Conservation (phyloP, 1,284 basidiomycete genomes). For the Cystobasidium sp. region DNA sequence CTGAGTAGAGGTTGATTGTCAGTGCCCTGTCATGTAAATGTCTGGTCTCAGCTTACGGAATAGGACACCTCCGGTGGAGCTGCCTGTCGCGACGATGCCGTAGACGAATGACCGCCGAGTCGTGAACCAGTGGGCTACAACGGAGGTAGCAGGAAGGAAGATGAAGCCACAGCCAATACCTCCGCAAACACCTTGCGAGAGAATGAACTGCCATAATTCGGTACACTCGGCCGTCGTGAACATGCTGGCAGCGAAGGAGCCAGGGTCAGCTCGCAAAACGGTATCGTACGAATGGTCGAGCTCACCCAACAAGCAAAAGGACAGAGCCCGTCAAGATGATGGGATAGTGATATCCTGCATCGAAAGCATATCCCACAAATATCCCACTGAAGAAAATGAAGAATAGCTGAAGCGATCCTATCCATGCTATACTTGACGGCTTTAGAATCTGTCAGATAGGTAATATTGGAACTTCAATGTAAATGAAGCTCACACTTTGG, state of each 20-base stretch:
- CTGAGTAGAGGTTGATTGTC: background rate
- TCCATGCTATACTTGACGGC: constrained; percentile 40
- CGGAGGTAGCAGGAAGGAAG: constrained; percentile 24
- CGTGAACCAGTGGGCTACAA: constrained; percentile 24
- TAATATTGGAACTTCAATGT: too few species aligned
- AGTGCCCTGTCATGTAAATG: background rate
- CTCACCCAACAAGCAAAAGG: constrained; percentile 21
- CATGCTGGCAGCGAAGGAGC: background rate
- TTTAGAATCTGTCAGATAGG: background rate
- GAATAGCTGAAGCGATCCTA: constrained; percentile 34
- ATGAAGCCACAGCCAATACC: constrained; percentile 31
- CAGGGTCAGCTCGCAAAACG: background rate
- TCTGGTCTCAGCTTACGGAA: constrained; percentile 25
- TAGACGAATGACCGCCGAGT: constrained; percentile 26
- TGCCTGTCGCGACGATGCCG: constrained; percentile 39
- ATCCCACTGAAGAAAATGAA: constrained; percentile 38
- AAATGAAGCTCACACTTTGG: constrained; percentile 5
- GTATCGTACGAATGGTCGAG: too few species aligned
- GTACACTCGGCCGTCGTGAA: constrained; percentile 38
- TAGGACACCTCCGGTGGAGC: constrained; percentile 38
- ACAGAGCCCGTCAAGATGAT: constrained; percentile 28
- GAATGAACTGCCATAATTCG: constrained; percentile 38
- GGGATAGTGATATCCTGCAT: constrained; percentile 20
- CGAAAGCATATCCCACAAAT: constrained; percentile 37
- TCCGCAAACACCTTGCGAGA: constrained; percentile 38